Evolutionary conservation across 1,284 basidiomycete genomes (phyloP).

Genomic region (Earliella scabrosa): DNA sequence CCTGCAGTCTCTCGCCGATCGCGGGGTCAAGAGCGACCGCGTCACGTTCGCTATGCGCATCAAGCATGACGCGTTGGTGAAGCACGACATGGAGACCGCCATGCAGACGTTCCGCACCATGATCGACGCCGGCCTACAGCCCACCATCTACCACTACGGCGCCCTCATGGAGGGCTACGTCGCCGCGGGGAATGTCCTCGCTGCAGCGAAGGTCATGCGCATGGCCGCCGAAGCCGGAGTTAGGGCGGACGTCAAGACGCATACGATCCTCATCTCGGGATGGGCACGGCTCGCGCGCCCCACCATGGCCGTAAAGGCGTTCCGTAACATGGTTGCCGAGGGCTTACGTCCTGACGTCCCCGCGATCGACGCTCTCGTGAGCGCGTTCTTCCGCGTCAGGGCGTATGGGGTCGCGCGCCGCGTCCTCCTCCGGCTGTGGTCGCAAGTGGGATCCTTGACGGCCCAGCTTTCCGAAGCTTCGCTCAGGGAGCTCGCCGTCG

Average conservation of each 20-base stretch:
- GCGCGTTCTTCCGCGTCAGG: slow-evolving; percentile 64
- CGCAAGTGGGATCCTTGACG: slow-evolving; percentile 66
- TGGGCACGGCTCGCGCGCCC: slow-evolving; percentile 64
- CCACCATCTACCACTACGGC: slow-evolving; percentile 69
- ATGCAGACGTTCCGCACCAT: slow-evolving; percentile 57
- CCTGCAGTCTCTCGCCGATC: slow-evolving; percentile 48
- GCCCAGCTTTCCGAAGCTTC: slow-evolving; percentile 42
- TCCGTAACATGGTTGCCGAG: slow-evolving; percentile 63
- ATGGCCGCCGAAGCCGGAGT: slow-evolving; percentile 53
- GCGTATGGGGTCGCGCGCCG: slow-evolving; percentile 52
- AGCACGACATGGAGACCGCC: slow-evolving; percentile 54
- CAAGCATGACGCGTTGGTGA: slow-evolving; percentile 57
- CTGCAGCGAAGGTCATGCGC: slow-evolving; percentile 56
- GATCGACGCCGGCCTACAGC: slow-evolving; percentile 64
- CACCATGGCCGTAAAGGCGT: slow-evolving; percentile 53
- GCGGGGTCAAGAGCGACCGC: slow-evolving; percentile 56
- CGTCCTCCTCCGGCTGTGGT: slow-evolving; percentile 66
- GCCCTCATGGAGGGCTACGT: slow-evolving; percentile 73
- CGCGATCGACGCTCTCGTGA: slow-evolving; percentile 68
- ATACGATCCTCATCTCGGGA: slow-evolving; percentile 73
- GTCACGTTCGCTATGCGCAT: slow-evolving; percentile 64
- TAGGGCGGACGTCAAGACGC: slow-evolving; percentile 63
- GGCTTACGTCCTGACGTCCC: slow-evolving; percentile 69
- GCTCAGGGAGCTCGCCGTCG: slow-evolving; percentile 47
- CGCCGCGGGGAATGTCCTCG: slow-evolving; percentile 53